Evolutionary conservation across 768 basidiomycete genomes (phyloP).

Genomic region (Guyanaporus albipodus): DNA sequence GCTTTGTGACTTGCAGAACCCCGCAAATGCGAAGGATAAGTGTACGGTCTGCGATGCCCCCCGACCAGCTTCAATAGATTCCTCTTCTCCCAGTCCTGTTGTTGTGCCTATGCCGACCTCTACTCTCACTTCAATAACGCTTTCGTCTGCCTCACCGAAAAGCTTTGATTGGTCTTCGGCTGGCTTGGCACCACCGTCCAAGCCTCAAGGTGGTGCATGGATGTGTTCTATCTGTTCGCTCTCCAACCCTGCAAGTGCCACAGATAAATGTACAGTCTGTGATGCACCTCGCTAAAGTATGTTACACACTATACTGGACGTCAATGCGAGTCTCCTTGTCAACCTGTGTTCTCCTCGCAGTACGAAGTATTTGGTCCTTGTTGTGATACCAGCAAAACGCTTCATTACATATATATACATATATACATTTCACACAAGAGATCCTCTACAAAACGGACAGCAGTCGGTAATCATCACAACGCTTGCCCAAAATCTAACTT

Average conservation of each 20-base stretch:
- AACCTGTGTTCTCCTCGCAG: neutral
- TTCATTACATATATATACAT: constrained; percentile 5
- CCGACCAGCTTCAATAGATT: constrained; percentile 19
- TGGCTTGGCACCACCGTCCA: constrained; percentile 30
- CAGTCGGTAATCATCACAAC: constrained; percentile 1
- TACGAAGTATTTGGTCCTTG: neutral
- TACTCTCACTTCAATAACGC: neutral
- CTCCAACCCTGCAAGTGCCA: constrained; percentile 41
- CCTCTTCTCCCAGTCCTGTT: constrained; percentile 11
- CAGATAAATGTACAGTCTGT: constrained; percentile 49
- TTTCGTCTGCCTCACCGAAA: constrained; percentile 9
- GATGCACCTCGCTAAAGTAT: constrained; percentile 37
- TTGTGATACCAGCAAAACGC: neutral
- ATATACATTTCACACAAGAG: neutral
- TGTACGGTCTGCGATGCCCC: constrained; percentile 45
- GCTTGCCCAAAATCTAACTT: constrained; percentile 66
- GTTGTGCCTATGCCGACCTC: neutral
- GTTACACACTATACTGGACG: constrained; percentile 2
- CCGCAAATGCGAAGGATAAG: constrained; percentile 37
- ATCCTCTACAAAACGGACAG: neutral
- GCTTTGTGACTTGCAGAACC: constrained; percentile 44
- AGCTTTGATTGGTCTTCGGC: constrained; percentile 40
- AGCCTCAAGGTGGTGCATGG: constrained; percentile 31
- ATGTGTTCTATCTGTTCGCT: constrained; percentile 40
- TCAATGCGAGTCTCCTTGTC: constrained; percentile 9